Conservation (phyloP, 2,329 filamentous ascomycete species). For the Fusarium lateritium region DNA sequence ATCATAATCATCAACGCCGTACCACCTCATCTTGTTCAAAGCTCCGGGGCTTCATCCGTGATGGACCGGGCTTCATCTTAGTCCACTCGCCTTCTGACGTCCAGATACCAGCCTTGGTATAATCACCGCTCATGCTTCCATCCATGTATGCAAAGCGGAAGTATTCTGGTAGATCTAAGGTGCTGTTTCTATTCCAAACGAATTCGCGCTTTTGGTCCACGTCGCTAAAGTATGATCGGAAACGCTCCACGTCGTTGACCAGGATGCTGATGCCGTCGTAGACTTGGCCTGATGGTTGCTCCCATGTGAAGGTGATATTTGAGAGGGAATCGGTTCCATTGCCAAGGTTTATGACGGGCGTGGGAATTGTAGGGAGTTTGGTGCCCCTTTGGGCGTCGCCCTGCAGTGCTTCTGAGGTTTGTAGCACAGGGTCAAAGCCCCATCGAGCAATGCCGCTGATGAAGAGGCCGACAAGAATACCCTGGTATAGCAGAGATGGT, state of each 20-base stretch:
- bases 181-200: conserved; percentile 70
- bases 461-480: conserved; percentile 89
- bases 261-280: conserved; percentile 85
- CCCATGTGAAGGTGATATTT: conserved; percentile 75
- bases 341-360: conserved; percentile 63
- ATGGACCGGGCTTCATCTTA: conserved; percentile 74
- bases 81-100: conserved; percentile 74
- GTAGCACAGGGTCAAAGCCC: conserved; percentile 91
- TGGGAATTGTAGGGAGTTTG: conserved; percentile 68
- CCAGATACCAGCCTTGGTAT: conserved; percentile 83
- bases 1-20: conserved; percentile 29
- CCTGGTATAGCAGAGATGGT: conserved; percentile 88
- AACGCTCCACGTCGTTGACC: conserved; percentile 89
- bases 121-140: conserved; percentile 76
- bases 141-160: conserved; percentile 83
- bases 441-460: conserved; percentile 92
- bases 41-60: conserved; percentile 56
- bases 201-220: conserved; percentile 63
- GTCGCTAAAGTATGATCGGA: conserved; percentile 78
- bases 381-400: conserved; percentile 76
- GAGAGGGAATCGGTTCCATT: conserved; percentile 63
- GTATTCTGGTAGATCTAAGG: conserved; percentile 72
- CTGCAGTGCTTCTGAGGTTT: conserved; percentile 82
- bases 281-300: conserved; percentile 58
- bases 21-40: conserved; percentile 44